Base-by-base conservation (phyloP, 2,329 filamentous ascomycete species). In the Aureobasidium mangrovei region DNA sequence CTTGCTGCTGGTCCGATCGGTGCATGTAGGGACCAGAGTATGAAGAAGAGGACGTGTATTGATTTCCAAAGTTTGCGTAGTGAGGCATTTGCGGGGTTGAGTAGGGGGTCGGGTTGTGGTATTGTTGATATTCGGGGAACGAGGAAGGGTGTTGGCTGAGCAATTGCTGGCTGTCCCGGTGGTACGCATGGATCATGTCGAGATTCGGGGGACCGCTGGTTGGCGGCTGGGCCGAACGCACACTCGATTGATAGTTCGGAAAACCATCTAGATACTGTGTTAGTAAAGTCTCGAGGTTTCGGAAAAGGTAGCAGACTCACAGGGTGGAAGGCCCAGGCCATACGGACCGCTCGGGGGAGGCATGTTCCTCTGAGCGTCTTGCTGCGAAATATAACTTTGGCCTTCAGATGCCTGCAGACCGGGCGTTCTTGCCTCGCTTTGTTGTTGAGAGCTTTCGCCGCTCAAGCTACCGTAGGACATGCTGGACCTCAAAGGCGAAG, bases 401-500 rank as follows among this genome's bases (percentile, higher is more conserved):
- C 32, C 39, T 29, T 56, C 54, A 6, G 49, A 43, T 7, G 48
- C 27, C 12, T 28, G 40, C 7, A 53, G 12, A 2, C 49, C 49
- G 7, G 49, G 49, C 7, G 49, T 53, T 38, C 43, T 54, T 5
- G 36, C 45, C 18, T 56, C 46, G 3, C 39, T 38, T 4, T 43
- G 54, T 4, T 49, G 41, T 41, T 53, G 54, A 3, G 47, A 39
- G 35, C 41, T 41, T 35, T 53, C 45, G 12, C 39, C 40, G 26
- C 33, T 56, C 39, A 56, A 24, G 9, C 54, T 58, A 24, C 62
- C 68, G 58, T 75, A 75, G 33, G 72, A 74, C 64, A 75, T 71
- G 64, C 72, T 75, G 6, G 71, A 69, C 53, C 73, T 65, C 10
- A 76, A 62, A 2, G 73, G 72, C 9, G 73, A 74, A 32, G 69